Conservation (phyloP, 176 grass and related monocot species). For the Poa pratensis region DNA sequence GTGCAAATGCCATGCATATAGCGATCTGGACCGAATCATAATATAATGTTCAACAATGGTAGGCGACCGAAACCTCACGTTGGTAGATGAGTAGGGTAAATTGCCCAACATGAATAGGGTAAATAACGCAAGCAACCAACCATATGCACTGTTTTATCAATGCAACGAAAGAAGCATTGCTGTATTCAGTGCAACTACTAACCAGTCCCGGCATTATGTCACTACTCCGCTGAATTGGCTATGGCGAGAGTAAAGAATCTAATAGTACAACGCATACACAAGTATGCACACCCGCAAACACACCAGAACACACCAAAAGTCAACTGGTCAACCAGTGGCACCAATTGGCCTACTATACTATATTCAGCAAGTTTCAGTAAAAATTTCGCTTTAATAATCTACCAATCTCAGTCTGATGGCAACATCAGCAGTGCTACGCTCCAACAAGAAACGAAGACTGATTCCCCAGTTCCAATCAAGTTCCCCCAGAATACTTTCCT, state of each 20-base stretch:
- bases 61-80: conserved; percentile 39
- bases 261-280: no score
- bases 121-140: conserved; percentile 32
- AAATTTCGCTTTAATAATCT: conserved; percentile 14
- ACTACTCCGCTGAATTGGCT: conserved; percentile 32
- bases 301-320: conserved; percentile 11
- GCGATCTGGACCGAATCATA: not conserved
- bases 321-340: conserved; percentile 26
- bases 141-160: conserved; percentile 31
- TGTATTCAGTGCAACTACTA: conserved; percentile 31
- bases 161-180: conserved; percentile 35
- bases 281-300: conserved; percentile 10
- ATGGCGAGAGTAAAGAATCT: conserved; percentile 15
- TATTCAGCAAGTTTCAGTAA: conserved; percentile 24
- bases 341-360: not conserved
- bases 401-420: conserved; percentile 28
- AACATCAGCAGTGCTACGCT: conserved; percentile 39
- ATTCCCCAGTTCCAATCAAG: conserved; percentile 3
- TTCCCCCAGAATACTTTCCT: not conserved
- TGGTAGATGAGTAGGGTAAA: conserved; percentile 18
- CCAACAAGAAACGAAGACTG: conserved; percentile 34
- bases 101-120: conserved; percentile 1
- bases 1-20: conserved; percentile 36
- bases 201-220: conserved; percentile 32
- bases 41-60: conserved; percentile 41